Evolutionary conservation across 805 yeast species (phyloP).

Genomic region (Tetrapisispora pingtungensis): DNA sequence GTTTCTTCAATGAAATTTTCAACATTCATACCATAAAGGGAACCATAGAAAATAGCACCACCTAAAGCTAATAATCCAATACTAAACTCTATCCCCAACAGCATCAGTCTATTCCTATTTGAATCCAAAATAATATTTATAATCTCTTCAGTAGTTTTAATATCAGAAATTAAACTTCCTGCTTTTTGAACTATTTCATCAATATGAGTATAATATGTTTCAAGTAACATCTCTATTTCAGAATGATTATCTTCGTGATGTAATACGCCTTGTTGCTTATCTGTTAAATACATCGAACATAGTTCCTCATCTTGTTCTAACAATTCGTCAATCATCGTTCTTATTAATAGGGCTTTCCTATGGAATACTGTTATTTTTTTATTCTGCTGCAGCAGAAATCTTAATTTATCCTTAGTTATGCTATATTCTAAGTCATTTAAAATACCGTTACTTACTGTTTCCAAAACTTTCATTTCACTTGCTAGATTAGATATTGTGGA

Average conservation of each 20-base stretch:
- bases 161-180: slow-evolving; percentile 68
- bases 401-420: slow-evolving; percentile 67
- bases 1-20: slow-evolving; percentile 85
- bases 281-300: slow-evolving; percentile 71
- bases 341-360: slow-evolving; percentile 70
- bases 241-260: slow-evolving; percentile 57
- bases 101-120: slow-evolving; percentile 86
- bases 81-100: slow-evolving; percentile 73
- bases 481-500: slow-evolving; percentile 69
- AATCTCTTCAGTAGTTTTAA: slow-evolving; percentile 88
- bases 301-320: slow-evolving; percentile 82
- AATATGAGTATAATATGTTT: slow-evolving; percentile 79
- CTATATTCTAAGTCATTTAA: slow-evolving; percentile 70
- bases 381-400: slow-evolving; percentile 71
- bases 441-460: slow-evolving; percentile 63
- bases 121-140: slow-evolving; percentile 88
- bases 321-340: slow-evolving; percentile 77
- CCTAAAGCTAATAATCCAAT: slow-evolving; percentile 78
- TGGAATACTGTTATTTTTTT: slow-evolving; percentile 76
- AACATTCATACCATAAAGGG: slow-evolving; percentile 92
- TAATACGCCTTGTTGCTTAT: slow-evolving; percentile 36
- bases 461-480: slow-evolving; percentile 80
- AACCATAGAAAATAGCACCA: slow-evolving; percentile 67
- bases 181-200: slow-evolving; percentile 92
- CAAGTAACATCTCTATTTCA: slow-evolving; percentile 83